Evolutionary conservation across 1,139 yeast species (phyloP).

Genomic region (Geotrichum bryndzae): DNA sequence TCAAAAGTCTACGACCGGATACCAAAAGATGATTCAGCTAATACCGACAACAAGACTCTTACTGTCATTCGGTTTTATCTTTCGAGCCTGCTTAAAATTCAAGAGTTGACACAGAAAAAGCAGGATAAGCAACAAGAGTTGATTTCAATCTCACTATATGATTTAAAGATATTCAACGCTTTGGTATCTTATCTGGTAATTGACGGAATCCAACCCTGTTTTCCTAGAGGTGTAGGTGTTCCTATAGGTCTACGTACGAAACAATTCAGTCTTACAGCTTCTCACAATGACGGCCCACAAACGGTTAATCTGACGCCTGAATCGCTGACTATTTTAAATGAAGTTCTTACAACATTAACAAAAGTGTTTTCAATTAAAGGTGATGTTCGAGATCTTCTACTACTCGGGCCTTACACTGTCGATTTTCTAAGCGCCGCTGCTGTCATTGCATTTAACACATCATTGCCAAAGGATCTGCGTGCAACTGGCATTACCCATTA

Average conservation of each 20-base stretch:
- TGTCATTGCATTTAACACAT: slow-evolving; percentile 46
- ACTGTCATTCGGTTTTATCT: slow-evolving; percentile 6
- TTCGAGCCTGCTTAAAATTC: slow-evolving; percentile 7
- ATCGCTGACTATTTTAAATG: slow-evolving; percentile 31
- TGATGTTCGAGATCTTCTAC: slow-evolving; percentile 39
- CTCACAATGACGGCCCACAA: slow-evolving; percentile 1
- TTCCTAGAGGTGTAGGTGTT: slow-evolving; percentile 54
- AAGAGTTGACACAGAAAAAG: slow-evolving; percentile 6
- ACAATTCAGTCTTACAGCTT: slow-evolving; percentile 12
- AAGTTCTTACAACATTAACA: slow-evolving; percentile 41
- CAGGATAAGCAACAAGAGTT: slow-evolving; percentile 4
- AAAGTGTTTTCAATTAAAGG: slow-evolving; percentile 60
- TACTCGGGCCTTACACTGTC: slow-evolving; percentile 45
- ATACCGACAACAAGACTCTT: not conserved
- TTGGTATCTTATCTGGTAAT: slow-evolving; percentile 58
- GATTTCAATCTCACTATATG: slow-evolving; percentile 73
- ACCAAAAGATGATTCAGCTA: not conserved
- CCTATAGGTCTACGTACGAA: slow-evolving; percentile 54
- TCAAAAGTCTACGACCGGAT: not conserved
- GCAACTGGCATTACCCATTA: slow-evolving; percentile 5
- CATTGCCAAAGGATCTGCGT: slow-evolving; percentile 9
- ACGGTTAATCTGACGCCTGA: not conserved
- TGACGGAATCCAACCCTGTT: slow-evolving; percentile 64
- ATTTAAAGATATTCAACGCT: slow-evolving; percentile 65
- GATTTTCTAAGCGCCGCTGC: slow-evolving; percentile 57